Percentiles rank a stretch among this genome's conserved stretches.
These are phyloP conservation scores for Syzygium syzygioides DNA, from an alignment of 441 rosid species.

Conservation along the genomic window DNA sequence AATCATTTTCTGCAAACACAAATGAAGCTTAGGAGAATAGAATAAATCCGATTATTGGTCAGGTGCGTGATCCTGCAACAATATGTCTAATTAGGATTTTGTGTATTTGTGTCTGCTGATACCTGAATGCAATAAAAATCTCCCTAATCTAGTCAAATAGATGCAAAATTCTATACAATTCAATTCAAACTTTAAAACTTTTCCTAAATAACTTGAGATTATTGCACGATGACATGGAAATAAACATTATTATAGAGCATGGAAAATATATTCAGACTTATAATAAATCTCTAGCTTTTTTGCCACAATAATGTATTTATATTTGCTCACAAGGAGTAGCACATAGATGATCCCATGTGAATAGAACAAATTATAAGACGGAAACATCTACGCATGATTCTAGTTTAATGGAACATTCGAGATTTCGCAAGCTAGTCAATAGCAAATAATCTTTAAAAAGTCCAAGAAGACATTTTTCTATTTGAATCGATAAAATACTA, in stretches of 20 bases:
- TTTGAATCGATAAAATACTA: neutral
- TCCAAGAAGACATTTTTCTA: neutral
- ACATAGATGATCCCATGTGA: neutral
- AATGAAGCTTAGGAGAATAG: neutral
- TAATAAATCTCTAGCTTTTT: neutral
- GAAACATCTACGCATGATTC: neutral
- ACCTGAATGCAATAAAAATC: neutral
- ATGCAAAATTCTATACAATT: neutral
- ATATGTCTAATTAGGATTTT: neutral
- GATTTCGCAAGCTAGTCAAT: neutral
- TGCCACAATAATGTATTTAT: neutral
- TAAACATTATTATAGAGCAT: neutral
- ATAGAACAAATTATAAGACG: neutral
- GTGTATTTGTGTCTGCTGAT: neutral
- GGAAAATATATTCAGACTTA: neutral
- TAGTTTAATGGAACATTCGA: neutral
- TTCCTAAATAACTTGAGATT: neutral
- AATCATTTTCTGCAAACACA: too few species aligned
- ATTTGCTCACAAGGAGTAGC: neutral
- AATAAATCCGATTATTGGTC: neutral
- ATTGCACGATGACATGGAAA: neutral
- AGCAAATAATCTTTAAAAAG: neutral
- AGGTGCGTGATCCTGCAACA: accelerated
- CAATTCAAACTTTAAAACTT: neutral
- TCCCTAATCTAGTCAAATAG: neutral